A percentile compares a stretch with the other conserved stretches of the same genome.
Evolutionary conservation across 306 rosid genomes (phyloP).

Genomic region (Delonix regia): DNA sequence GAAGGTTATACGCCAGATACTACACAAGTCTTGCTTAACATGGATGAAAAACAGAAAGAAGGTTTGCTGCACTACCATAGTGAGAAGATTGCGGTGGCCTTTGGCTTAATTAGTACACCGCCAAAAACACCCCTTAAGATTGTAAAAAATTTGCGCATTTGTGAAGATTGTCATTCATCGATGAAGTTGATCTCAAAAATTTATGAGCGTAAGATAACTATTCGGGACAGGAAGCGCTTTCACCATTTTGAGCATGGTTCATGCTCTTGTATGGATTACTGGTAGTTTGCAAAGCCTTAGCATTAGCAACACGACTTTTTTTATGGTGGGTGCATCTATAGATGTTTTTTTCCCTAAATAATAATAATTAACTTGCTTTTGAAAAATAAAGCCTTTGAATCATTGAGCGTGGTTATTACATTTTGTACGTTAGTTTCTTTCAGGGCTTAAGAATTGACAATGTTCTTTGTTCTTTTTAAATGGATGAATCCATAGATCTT

Average conservation of each 20-base stretch:
- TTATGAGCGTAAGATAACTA: slow-evolving; percentile 59
- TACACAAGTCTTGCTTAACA: slow-evolving; percentile 66
- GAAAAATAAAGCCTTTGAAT: slow-evolving; percentile 11
- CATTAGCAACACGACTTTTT: neutral
- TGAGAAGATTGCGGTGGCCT: slow-evolving; percentile 88
- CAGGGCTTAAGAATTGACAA: neutral
- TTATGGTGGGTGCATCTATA: neutral
- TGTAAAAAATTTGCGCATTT: slow-evolving; percentile 68
- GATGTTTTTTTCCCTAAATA: neutral
- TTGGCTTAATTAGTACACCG: slow-evolving; percentile 69
- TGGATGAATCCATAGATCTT: neutral
- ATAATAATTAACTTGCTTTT: neutral
- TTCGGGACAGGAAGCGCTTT: slow-evolving; percentile 76
- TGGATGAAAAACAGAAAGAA: slow-evolving; percentile 62
- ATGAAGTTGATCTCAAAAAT: slow-evolving; percentile 64
- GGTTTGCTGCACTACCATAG: slow-evolving; percentile 64
- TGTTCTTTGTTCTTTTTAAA: neutral
- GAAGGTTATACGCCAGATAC: slow-evolving; percentile 60
- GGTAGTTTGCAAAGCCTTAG: slow-evolving; percentile 51
- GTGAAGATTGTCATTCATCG: slow-evolving; percentile 83
- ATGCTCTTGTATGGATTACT: slow-evolving; percentile 86
- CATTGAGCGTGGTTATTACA: neutral
- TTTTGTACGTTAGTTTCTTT: neutral
- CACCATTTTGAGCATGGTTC: slow-evolving; percentile 77
- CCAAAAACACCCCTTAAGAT: slow-evolving; percentile 56